Evolutionary conservation across 768 basidiomycete species (phyloP), one percentile per base, ranked within the genome.

Genomic region (Mycena rosella): DNA sequence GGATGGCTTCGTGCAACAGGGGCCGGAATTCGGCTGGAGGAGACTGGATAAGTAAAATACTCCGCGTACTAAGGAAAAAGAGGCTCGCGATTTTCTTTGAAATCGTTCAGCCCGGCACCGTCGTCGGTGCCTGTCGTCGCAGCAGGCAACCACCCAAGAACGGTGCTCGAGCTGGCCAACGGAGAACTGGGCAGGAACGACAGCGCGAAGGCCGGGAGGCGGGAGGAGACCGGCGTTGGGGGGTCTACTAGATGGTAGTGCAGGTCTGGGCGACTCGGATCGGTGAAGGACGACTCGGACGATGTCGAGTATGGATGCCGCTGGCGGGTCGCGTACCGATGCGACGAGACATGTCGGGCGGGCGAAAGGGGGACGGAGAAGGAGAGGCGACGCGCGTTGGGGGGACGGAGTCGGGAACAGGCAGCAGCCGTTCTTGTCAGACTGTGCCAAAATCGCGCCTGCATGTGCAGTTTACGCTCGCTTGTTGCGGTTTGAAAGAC

Each of bases 91-190:
- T 95, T 95, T 72, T 89, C 88, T 59, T 80, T 78, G 70, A 95
- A 94, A 75, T 94, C 92, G 60, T 89, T 87, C 68, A 94, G 75
- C 6, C 88, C 88, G 2, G 86, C 86, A 24, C 86, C 84, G 32
- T 78, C 76, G 24, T 74, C 74, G 3, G 66, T 75, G 26, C 58
- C 64, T 29, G 76, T 74, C 13, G 76, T 68, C 42, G 59, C 65
- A 49, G 90, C 91, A 17, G 91, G 91, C 9, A 94, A 77, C 89
- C 89, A 93, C 4, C 93, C 93, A 24, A 94, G 79, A 13, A 94
- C 77, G 7, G 86, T 83, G 29, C 79, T 76, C 10, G 90, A 89
- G 81, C 80, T 69, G 0, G 75, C 74, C 2, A 82, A 75, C 0
- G 89, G 89, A 11, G 83, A 78, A 22, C 77, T 69, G 0, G 83